phyloP scores from a whole-genome alignment of 1,284 basidiomycete species.

The Leccinum ponderosum region DNA sequence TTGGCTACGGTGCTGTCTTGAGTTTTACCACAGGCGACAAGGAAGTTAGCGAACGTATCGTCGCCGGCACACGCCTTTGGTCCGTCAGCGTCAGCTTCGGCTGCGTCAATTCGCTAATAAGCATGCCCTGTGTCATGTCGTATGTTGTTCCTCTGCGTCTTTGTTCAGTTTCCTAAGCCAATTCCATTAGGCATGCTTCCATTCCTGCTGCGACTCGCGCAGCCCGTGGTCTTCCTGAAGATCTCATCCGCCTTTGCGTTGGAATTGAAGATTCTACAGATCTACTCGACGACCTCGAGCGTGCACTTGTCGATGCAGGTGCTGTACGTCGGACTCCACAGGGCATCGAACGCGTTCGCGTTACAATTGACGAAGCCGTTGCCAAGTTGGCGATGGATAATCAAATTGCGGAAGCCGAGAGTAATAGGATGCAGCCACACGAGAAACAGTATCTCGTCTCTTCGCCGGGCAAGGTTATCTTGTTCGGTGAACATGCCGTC shows the following conservation, averaged over 20 bases:
- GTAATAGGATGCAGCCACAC: slow-evolving; percentile 23
- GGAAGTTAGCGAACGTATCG: slow-evolving; percentile 88
- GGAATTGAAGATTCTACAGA: slow-evolving; percentile 97
- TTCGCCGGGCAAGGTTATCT: slow-evolving; percentile 96
- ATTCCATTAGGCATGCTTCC: slow-evolving; percentile 80
- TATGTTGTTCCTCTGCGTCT: slow-evolving; percentile 46
- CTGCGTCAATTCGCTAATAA: slow-evolving; percentile 97
- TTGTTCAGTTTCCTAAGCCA: slow-evolving; percentile 12
- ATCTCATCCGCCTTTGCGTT: slow-evolving; percentile 96
- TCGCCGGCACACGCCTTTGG: slow-evolving; percentile 92
- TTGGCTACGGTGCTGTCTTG: slow-evolving; percentile 91
- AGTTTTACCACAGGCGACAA: slow-evolving; percentile 96
- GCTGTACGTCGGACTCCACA: slow-evolving; percentile 68
- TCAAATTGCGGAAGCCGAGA: slow-evolving; percentile 14
- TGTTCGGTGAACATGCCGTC: slow-evolving; percentile 99
- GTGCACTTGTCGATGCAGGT: slow-evolving; percentile 89
- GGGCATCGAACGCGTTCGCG: slow-evolving; percentile 39
- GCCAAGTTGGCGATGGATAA: slow-evolving; percentile 57
- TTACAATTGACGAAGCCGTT: slow-evolving; percentile 60
- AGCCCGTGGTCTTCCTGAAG: slow-evolving; percentile 93
- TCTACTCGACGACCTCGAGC: slow-evolving; percentile 93
- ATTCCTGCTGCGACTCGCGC: slow-evolving; percentile 94
- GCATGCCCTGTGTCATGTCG: slow-evolving; percentile 99
- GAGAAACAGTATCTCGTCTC: slow-evolving; percentile 84
- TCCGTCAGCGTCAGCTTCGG: slow-evolving; percentile 98